phyloP scores from a whole-genome alignment of 148 eudicot genomes.

The Beta vulgaris region DNA sequence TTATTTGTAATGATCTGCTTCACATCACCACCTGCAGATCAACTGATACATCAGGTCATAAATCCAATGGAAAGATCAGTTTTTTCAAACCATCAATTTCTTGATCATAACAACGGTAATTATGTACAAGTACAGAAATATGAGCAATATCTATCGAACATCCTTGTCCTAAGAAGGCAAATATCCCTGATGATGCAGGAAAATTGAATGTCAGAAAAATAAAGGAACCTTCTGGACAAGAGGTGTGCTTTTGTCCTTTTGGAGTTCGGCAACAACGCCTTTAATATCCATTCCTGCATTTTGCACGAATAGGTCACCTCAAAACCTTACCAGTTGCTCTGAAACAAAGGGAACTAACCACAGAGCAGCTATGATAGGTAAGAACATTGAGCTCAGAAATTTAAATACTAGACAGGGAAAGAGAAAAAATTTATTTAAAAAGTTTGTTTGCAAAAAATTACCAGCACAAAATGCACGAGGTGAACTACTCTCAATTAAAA shows the following conservation, averaged over 20 bases:
- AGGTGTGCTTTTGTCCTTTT: slow-evolving; percentile 81
- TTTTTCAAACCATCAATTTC: not conserved
- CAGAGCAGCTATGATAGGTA: slow-evolving; percentile 1
- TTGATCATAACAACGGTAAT: slow-evolving; percentile 8
- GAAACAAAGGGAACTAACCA: slow-evolving; percentile 14
- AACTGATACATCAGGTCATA: slow-evolving; percentile 40
- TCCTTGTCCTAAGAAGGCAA: not conserved
- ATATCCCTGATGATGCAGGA: slow-evolving; percentile 4
- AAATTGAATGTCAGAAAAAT: not conserved
- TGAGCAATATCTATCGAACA: slow-evolving; percentile 13
- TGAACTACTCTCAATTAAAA: slow-evolving; percentile 73
- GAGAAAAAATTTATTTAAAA: not conserved
- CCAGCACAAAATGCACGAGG: slow-evolving; percentile 97
- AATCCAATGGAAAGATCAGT: slow-evolving; percentile 18
- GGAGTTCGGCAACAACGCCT: slow-evolving; percentile 89
- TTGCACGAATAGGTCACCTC: slow-evolving; percentile 24
- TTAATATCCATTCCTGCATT: slow-evolving; percentile 99
- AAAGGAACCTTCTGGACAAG: slow-evolving; percentile 80
- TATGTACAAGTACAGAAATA: slow-evolving; percentile 4
- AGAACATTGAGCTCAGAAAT: slow-evolving; percentile 20
- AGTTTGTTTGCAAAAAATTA: slow-evolving; percentile 24
- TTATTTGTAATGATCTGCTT: slow-evolving; percentile 63
- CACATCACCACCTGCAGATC: slow-evolving; percentile 91
- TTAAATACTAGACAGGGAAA: not conserved
- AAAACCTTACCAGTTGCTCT: slow-evolving; percentile 26